Evolutionary conservation across 441 rosid genomes (phyloP).

Genomic region (Kokia cookei): DNA sequence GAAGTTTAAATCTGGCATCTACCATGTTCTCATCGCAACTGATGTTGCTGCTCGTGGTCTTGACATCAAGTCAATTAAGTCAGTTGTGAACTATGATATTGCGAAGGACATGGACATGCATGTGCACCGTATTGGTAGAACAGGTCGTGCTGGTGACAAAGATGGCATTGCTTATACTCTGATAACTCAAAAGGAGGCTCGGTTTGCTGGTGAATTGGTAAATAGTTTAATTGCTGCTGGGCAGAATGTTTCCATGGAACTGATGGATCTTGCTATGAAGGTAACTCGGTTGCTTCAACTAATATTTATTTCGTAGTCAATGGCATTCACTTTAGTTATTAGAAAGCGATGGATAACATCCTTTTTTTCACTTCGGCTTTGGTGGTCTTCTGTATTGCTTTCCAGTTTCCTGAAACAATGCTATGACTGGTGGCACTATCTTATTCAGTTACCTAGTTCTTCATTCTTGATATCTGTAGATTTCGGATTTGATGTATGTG

Average conservation of each 20-base stretch:
- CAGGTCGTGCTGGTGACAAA: not conserved
- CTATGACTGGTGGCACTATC: not conserved
- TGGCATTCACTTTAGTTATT: not conserved
- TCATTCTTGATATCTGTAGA: not conserved
- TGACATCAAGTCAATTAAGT: constrained; percentile 1
- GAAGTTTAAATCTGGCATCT: not conserved
- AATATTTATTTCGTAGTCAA: not conserved
- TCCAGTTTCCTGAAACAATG: not conserved
- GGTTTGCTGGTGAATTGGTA: not conserved
- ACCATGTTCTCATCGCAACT: not conserved
- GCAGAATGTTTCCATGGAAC: not conserved
- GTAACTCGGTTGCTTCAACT: not conserved
- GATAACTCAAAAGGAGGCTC: not conserved
- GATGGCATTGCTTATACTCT: not conserved
- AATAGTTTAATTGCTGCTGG: not conserved
- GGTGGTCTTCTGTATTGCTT: not conserved
- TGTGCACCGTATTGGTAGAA: constrained; percentile 1
- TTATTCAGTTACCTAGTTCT: not conserved
- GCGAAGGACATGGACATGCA: not conserved
- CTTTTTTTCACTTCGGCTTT: not conserved
- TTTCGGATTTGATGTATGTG: constrained; percentile 4
- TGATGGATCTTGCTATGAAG: not conserved
- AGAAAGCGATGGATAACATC: not conserved
- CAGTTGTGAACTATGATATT: not conserved
- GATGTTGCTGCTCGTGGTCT: constrained; percentile 4